These are phyloP conservation scores for Calvatia gigantea DNA, from an alignment of 768 basidiomycete genomes.

Conservation along the genomic window DNA sequence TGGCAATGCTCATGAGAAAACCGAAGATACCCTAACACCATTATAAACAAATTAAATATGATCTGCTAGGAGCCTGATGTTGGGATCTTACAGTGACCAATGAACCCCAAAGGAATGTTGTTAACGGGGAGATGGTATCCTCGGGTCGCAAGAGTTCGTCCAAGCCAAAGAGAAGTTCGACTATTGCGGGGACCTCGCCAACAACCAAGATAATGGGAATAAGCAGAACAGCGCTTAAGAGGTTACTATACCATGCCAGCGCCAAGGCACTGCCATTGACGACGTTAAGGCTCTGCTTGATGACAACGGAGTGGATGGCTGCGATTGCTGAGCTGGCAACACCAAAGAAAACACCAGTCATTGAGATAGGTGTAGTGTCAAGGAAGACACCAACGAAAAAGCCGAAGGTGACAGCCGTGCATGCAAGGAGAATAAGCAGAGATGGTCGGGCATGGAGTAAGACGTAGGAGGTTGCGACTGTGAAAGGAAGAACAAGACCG, in stretches of 20 bases:
- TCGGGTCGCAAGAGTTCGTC: slow-evolving; percentile 32
- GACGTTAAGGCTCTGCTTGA: slow-evolving; percentile 79
- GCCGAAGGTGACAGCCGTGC: slow-evolving; percentile 82
- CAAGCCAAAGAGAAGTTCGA: slow-evolving; percentile 53
- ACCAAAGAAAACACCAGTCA: slow-evolving; percentile 75
- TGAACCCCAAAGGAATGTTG: slow-evolving; percentile 78
- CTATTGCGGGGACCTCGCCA: slow-evolving; percentile 69
- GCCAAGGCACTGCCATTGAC: slow-evolving; percentile 83
- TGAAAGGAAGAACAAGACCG: slow-evolving; percentile 91
- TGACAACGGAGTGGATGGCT: slow-evolving; percentile 88
- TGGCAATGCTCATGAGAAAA: slow-evolving; percentile 93
- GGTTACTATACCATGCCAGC: slow-evolving; percentile 91
- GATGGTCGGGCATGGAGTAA: slow-evolving; percentile 78
- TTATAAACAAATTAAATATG: neutral
- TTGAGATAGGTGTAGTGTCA: slow-evolving; percentile 56
- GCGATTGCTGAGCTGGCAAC: slow-evolving; percentile 84
- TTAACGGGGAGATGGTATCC: slow-evolving; percentile 42
- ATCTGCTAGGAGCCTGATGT: neutral
- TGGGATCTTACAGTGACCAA: slow-evolving; percentile 59
- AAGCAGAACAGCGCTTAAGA: slow-evolving; percentile 70
- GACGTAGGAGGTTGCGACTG: slow-evolving; percentile 81
- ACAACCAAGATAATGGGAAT: slow-evolving; percentile 68
- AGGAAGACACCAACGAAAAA: slow-evolving; percentile 90
- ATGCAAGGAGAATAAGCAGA: slow-evolving; percentile 67
- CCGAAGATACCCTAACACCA: slow-evolving; percentile 69